Base-by-base conservation (phyloP, 177 flowering plant species). In the Vitis hybrid region DNA sequence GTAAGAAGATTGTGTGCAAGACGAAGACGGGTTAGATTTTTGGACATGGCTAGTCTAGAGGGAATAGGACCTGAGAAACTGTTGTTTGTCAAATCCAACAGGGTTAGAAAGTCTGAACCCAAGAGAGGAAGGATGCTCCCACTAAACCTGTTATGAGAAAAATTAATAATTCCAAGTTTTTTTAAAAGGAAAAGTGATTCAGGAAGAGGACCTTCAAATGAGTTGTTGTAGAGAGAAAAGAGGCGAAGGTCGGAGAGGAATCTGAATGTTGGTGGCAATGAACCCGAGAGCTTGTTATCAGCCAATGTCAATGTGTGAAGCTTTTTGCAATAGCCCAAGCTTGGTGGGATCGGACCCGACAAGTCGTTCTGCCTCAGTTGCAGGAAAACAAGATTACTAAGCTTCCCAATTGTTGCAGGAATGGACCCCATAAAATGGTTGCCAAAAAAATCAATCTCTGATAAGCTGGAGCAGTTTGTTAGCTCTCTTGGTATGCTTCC, bases 211-310 rank as follows among this genome's bases (percentile, higher is more conserved):
- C 99, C 98, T 78, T 88, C 84, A 15, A 95, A 74, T 48, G 97
- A 89, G 75, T 95, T 95, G 83, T 91, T 93, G 83, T 90, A 95
- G 58, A 95, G 85, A n/a, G 90, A 83, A 20, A 93, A 39, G 50
- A 79, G 77, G 53, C 61, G 71, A 3, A 95, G 83, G 61, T 87
- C 83, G 2, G 81, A 78, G 16, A 95, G 89, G 67, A 82, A 87
- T 71, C 84, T 63, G 72, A 93, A 90, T 26, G 97, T 88, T 10
- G 83, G 76, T 10, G 99, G 98, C 65, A 95, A 7, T 54, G 82
- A 34, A 58, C 99, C 98, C 0, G 97, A 74, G 61, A 95, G 82
- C 48, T 81, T 86, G 78, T 95, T 95, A 76, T 95, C 98, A 11
- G 94, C 95, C 76, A 95, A 82, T 20, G 82, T 87, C 78, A 95